These are phyloP conservation scores for Tricholoma hemisulphureum DNA, from an alignment of 768 basidiomycete genomes.

Conservation along the genomic window DNA sequence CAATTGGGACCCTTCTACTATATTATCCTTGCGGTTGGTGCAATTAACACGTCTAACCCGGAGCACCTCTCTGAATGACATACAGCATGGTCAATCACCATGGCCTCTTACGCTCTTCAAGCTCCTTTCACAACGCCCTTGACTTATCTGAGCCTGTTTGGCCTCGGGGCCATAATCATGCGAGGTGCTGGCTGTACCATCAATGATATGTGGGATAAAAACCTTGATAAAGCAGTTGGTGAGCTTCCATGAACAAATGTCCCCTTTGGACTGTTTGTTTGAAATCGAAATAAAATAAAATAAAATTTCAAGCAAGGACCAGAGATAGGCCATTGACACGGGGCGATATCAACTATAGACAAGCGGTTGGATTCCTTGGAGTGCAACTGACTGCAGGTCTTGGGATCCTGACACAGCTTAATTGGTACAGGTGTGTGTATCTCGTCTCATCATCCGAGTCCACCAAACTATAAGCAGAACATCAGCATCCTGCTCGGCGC, in stretches of 20 bases:
- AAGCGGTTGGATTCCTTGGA: conserved; percentile 81
- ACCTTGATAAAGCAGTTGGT: conserved; percentile 92
- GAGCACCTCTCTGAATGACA: conserved; percentile 1
- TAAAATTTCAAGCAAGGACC: conserved; percentile 63
- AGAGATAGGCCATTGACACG: conserved; percentile 83
- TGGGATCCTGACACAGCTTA: conserved; percentile 84
- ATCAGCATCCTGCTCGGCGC: conserved; percentile 87
- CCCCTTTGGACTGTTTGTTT: not conserved
- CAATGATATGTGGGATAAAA: conserved; percentile 97
- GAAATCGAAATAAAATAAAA: no score
- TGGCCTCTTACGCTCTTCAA: conserved; percentile 83
- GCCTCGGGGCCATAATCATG: conserved; percentile 90
- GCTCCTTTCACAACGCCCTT: conserved; percentile 66
- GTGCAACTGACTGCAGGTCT: conserved; percentile 80
- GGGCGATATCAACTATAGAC: conserved; percentile 71
- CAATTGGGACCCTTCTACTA: conserved; percentile 88
- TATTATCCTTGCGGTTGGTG: conserved; percentile 88
- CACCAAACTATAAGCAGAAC: not conserved
- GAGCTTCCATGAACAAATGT: conserved; percentile 20
- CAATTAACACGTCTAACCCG: not conserved
- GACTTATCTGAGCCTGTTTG: conserved; percentile 80
- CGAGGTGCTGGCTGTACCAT: conserved; percentile 98
- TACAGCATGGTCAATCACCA: conserved; percentile 95
- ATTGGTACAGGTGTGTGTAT: conserved; percentile 94
- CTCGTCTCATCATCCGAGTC: not conserved